Conservation (phyloP, 352 stramenopile genomes). For the Peronospora destructor region DNA sequence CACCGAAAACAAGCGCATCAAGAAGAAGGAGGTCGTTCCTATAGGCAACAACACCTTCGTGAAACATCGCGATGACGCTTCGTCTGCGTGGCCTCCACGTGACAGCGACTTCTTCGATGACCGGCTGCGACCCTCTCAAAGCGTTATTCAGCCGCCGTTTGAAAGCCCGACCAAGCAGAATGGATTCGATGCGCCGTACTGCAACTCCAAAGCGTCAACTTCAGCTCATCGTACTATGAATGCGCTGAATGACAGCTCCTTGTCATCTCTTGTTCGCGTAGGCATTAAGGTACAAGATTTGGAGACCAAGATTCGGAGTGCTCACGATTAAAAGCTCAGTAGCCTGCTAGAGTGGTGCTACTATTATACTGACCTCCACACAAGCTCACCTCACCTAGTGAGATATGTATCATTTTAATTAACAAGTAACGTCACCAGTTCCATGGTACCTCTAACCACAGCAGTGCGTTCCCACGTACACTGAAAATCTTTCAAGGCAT, state of each 20-base stretch:
- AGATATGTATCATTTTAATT: slow-evolving; percentile 11
- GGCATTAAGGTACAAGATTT: slow-evolving; percentile 62
- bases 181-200: slow-evolving; percentile 11
- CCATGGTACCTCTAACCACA: neutral
- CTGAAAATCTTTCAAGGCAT: neutral
- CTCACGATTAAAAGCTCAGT: slow-evolving; percentile 15
- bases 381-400: neutral
- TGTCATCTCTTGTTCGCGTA: slow-evolving; percentile 52
- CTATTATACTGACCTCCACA: slow-evolving; percentile 15
- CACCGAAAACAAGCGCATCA: slow-evolving; percentile 31
- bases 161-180: slow-evolving; percentile 34
- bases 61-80: slow-evolving; percentile 19
- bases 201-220: slow-evolving; percentile 25
- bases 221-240: slow-evolving; percentile 19
- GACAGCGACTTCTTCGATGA: slow-evolving; percentile 18
- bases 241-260: slow-evolving; percentile 37
- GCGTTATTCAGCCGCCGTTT: slow-evolving; percentile 21
- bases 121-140: slow-evolving; percentile 6
- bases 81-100: slow-evolving; percentile 16
- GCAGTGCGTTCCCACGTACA: neutral
- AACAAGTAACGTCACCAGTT: slow-evolving; percentile 7
- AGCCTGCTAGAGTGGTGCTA: slow-evolving; percentile 7
- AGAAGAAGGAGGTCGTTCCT: slow-evolving; percentile 25
- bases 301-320: slow-evolving; percentile 50
- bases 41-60: slow-evolving; percentile 17